Conservation (phyloP, 805 yeast genomes). For the Metschnikowia lachancei region DNA sequence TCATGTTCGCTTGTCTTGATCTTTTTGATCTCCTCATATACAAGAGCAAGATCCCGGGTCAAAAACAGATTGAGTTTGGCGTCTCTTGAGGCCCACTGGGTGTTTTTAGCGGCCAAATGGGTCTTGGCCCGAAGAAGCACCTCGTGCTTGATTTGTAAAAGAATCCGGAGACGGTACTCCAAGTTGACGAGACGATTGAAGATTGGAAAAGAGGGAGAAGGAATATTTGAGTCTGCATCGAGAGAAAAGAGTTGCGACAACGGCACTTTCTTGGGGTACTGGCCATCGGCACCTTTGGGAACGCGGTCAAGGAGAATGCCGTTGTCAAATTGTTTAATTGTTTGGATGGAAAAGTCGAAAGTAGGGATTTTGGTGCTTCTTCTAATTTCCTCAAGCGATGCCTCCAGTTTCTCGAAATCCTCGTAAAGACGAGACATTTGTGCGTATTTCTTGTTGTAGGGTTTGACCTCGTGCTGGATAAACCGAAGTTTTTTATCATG, state of each 20-base stretch:
- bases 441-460: slow-evolving; percentile 32
- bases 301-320: slow-evolving; percentile 21
- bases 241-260: slow-evolving; percentile 28
- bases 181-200: slow-evolving; percentile 32
- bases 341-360: slow-evolving; percentile 27
- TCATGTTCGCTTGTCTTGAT: slow-evolving; percentile 31
- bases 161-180: slow-evolving; percentile 33
- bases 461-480: slow-evolving; percentile 23
- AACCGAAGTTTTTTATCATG: slow-evolving; percentile 18
- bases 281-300: slow-evolving; percentile 12
- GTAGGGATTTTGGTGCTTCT: slow-evolving; percentile 27
- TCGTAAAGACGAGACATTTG: slow-evolving; percentile 29
- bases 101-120: slow-evolving; percentile 30
- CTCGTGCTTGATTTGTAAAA: slow-evolving; percentile 36
- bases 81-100: slow-evolving; percentile 37
- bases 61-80: slow-evolving; percentile 30
- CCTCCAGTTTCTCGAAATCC: slow-evolving; percentile 22
- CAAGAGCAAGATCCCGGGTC: slow-evolving; percentile 24
- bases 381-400: slow-evolving; percentile 25
- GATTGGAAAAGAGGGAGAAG: slow-evolving; percentile 28
- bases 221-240: slow-evolving; percentile 23
- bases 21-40: slow-evolving; percentile 29
- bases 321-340: slow-evolving; percentile 27
- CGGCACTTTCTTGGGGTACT: slow-evolving; percentile 4
- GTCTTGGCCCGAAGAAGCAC: slow-evolving; percentile 31